Evolutionary conservation across 164 flowering plant species (phyloP).

Genomic region (Taxillus chinensis): DNA sequence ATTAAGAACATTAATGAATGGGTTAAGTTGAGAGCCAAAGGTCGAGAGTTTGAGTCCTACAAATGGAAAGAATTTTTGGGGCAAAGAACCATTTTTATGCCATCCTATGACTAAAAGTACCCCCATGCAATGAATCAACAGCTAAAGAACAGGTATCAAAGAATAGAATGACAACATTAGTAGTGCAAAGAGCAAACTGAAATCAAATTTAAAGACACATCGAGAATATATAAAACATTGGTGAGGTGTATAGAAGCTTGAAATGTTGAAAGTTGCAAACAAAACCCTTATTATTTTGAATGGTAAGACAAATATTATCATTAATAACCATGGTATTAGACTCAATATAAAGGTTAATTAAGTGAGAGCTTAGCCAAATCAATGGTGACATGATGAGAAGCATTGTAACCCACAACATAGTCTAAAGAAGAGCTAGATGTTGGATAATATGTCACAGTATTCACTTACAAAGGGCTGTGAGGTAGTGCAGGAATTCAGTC

Average conservation of each 20-base stretch:
- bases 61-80: not conserved
- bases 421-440: not conserved
- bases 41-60: not conserved
- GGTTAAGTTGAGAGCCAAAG: not conserved
- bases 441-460: not conserved
- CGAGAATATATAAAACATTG: not conserved
- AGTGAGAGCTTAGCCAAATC: constrained; percentile 1
- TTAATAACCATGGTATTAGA: not conserved
- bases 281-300: not conserved
- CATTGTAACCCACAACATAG: not conserved
- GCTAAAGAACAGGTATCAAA: not conserved
- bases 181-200: constrained; percentile 1
- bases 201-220: not conserved
- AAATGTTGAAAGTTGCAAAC: not conserved
- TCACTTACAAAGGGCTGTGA: not conserved
- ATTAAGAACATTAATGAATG: not conserved
- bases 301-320: not conserved
- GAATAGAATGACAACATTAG: not conserved
- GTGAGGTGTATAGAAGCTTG: not conserved
- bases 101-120: not conserved
- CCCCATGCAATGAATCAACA: not conserved
- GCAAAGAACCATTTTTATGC: constrained; percentile 1
- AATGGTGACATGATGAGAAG: constrained; percentile 1
- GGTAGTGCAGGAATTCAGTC: not conserved
- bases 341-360: not conserved